These are phyloP conservation scores for Alternaria infectoria DNA, from an alignment of 2,329 filamentous ascomycete species.

Conservation along the genomic window DNA sequence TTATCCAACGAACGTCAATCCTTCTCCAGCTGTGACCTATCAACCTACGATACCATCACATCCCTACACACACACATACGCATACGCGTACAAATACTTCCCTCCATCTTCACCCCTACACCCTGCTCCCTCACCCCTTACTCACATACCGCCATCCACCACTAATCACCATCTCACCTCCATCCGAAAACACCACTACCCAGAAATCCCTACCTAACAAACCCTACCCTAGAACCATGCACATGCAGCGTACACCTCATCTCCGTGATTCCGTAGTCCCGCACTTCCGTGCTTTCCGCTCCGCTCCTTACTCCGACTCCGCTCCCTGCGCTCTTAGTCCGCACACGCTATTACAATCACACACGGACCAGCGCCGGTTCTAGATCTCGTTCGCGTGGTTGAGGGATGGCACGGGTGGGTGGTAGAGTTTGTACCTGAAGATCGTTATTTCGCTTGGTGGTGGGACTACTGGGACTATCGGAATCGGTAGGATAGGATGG, in stretches of 20 bases:
- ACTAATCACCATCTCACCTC: no score
- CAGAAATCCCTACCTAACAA: not conserved
- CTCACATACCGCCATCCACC: not conserved
- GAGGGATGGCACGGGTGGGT: not conserved
- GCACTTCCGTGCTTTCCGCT: not conserved
- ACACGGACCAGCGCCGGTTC: not conserved
- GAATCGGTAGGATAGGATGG: not conserved
- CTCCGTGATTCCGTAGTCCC: not conserved
- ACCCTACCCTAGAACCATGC: not conserved
- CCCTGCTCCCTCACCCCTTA: not conserved
- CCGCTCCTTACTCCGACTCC: not conserved
- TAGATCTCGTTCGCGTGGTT: not conserved
- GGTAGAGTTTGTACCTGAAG: not conserved
- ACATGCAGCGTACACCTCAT: not conserved
- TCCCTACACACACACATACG: no score
- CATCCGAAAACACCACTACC: not conserved
- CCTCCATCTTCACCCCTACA: not conserved
- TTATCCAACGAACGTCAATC: accelerated
- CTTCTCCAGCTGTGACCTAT: accelerated
- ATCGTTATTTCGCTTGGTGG: not conserved
- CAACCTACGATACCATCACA: accelerated
- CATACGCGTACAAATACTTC: no score
- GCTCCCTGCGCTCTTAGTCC: not conserved
- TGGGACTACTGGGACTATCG: not conserved
- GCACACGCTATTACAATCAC: not conserved